phyloP scores from a whole-genome alignment of 1,139 yeast genomes.

The Maudiozyma humilis region DNA sequence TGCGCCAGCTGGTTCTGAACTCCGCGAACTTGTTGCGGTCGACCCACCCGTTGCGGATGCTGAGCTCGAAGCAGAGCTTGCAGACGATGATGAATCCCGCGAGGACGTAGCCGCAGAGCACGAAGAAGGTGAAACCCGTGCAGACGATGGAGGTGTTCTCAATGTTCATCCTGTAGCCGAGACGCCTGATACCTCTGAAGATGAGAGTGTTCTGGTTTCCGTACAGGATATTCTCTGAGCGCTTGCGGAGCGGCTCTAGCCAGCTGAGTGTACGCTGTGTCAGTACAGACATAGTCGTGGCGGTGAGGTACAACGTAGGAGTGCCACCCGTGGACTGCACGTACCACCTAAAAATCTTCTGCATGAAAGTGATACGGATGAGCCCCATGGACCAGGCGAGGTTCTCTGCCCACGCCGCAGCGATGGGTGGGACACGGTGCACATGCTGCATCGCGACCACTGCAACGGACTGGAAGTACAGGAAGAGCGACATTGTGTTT shows the following conservation, averaged over 20 bases:
- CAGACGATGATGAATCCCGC: slow-evolving; percentile 40
- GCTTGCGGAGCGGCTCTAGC: slow-evolving; percentile 20
- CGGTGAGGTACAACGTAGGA: slow-evolving; percentile 53
- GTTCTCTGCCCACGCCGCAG: slow-evolving; percentile 73
- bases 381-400: slow-evolving; percentile 84
- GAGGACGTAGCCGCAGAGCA: slow-evolving; percentile 55
- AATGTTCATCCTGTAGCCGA: slow-evolving; percentile 55
- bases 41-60: slow-evolving; percentile 36
- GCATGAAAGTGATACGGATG: slow-evolving; percentile 61
- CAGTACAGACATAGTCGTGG: slow-evolving; percentile 51
- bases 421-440: slow-evolving; percentile 69
- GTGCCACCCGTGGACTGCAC: slow-evolving; percentile 72
- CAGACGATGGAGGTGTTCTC: slow-evolving; percentile 66
- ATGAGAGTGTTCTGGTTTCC: slow-evolving; percentile 44
- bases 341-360: slow-evolving; percentile 71
- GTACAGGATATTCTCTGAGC: slow-evolving; percentile 31
- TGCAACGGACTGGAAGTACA: slow-evolving; percentile 71
- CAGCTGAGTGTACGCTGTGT: slow-evolving; percentile 52
- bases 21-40: slow-evolving; percentile 40
- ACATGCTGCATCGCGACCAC: slow-evolving; percentile 66
- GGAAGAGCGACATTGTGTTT: slow-evolving; percentile 62
- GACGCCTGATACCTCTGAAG: slow-evolving; percentile 64
- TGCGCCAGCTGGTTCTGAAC: slow-evolving; percentile 44
- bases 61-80: slow-evolving; percentile 43
- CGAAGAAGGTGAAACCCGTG: slow-evolving; percentile 68